Evolutionary conservation across 2,329 filamentous ascomycete species (phyloP).

Genomic region (Dryadomyces quercus-mongolicae): DNA sequence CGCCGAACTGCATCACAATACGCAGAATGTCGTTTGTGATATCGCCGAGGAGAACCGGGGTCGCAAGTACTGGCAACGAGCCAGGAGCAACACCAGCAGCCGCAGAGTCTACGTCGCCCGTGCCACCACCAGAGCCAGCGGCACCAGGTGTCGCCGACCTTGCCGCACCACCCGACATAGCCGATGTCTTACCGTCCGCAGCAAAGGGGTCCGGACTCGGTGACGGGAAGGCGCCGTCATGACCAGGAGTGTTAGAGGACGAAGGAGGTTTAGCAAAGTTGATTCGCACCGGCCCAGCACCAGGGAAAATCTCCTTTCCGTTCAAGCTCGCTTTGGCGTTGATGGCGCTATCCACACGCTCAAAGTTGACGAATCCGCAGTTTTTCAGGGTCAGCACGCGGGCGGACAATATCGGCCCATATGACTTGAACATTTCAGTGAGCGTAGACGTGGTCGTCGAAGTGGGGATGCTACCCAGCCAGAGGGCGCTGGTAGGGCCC

Average conservation of each 20-base stretch:
- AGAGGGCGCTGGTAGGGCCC: constrained; percentile 82
- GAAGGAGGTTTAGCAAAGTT: constrained; percentile 96
- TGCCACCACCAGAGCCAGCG: constrained; percentile 18
- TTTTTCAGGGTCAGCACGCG: constrained; percentile 96
- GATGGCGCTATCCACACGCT: constrained; percentile 80
- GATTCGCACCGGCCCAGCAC: constrained; percentile 86
- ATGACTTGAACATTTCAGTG: constrained; percentile 89
- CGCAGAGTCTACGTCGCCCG: not conserved
- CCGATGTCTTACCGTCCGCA: constrained; percentile 23
- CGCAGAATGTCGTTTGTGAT: constrained; percentile 72
- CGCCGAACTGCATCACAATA: constrained; percentile 83
- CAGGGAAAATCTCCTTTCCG: constrained; percentile 96
- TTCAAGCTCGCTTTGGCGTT: constrained; percentile 81
- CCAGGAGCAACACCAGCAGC: constrained; percentile 17
- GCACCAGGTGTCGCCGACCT: constrained; percentile 9
- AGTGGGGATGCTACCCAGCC: constrained; percentile 94
- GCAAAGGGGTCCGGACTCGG: constrained; percentile 81
- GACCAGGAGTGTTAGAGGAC: constrained; percentile 76
- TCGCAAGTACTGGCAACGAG: constrained; percentile 37
- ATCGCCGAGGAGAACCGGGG: constrained; percentile 61
- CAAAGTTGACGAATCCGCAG: constrained; percentile 97
- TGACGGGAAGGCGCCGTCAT: constrained; percentile 77
- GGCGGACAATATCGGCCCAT: constrained; percentile 81
- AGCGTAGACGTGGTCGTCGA: constrained; percentile 93
- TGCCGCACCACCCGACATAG: not conserved